Evolutionary conservation across 2,329 filamentous ascomycete genomes (phyloP), one percentile per base, ranked within the genome.

Genomic region (Proliferodiscus dingleyae): DNA sequence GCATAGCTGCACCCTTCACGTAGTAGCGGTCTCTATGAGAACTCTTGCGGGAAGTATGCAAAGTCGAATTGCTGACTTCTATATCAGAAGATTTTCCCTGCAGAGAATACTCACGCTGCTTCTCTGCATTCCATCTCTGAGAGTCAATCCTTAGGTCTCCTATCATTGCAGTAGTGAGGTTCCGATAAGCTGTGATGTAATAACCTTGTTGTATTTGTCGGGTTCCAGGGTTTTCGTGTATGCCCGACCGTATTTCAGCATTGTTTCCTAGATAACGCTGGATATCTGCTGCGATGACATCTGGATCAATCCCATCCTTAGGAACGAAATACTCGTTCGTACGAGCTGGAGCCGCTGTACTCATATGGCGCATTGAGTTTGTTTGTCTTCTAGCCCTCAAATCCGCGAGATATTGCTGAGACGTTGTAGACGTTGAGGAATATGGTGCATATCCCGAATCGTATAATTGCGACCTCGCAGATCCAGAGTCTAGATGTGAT

Each of bases 261-360:
- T 40, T 24, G 13, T 40, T 40, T 5, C 37, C 37, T 15, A 40
- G 29, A 18, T 29, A 29, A 13, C 24, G 37, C 5, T 18, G 6
- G 16, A 30, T 40, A 16, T 40, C 37, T 18, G 37, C 37, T 11
- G 15, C n/a, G 28, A 40, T 40, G 13, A 40, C 37, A 8, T 29
- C 19, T 18, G 7, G 15, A 29, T 40, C 23, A 13, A 40, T 40
- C n/a, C 37, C 37, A 29, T 40, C 23, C 19, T 40, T 29, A 16
- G 37, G 37, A 18, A 40, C 5, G 13, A 40, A 40, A 15, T 40
- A 40, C 28, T 40, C 37, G 11, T 40, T 29, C 8, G 3, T 3
- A 16, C 37, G 37, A 21, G 23, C 3, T 29, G 24, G 7, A 13
- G 8, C n/a, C 3, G 24, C 23, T 5, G 6, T 18, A 16, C 38